Conservation (phyloP, 1,284 basidiomycete genomes). For the Ustilago shanxiensis region DNA sequence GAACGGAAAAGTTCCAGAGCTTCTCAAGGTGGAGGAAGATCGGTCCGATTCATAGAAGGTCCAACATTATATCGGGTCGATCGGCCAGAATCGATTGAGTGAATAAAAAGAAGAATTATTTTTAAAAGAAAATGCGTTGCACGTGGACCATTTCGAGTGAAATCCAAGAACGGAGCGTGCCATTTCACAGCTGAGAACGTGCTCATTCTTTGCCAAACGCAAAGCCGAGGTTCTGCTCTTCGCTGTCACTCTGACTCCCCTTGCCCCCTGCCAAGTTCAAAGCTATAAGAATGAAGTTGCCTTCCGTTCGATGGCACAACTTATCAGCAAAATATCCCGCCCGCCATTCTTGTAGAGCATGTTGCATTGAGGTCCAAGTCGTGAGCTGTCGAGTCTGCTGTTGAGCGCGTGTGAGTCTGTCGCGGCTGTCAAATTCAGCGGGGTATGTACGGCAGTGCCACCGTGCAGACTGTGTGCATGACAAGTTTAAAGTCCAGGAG, state of each 20-base stretch:
- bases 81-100: neutral
- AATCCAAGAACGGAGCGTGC: constrained; percentile 1
- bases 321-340: too few species aligned
- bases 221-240: neutral
- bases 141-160: constrained; percentile 24
- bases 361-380: too few species aligned
- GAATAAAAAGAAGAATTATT: neutral
- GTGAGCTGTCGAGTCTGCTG: too few species aligned
- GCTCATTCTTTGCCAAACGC: constrained; percentile 9
- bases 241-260: neutral
- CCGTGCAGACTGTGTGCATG: neutral
- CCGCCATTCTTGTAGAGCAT: too few species aligned
- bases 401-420: neutral
- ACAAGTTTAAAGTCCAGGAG: neutral
- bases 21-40: constrained; percentile 19
- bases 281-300: neutral
- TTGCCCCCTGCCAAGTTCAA: neutral
- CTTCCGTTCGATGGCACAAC: too few species aligned
- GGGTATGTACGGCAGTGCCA: neutral
- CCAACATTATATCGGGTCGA: neutral
- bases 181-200: constrained; percentile 19
- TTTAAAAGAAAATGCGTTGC: constrained; percentile 5
- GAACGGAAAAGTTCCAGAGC: constrained; percentile 14
- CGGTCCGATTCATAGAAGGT: neutral
- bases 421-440: constrained; percentile 4